Evolutionary conservation across 164 flowering plant genomes (phyloP), one percentile per base, ranked within the genome.

Genomic region (Macadamia tetraphylla): DNA sequence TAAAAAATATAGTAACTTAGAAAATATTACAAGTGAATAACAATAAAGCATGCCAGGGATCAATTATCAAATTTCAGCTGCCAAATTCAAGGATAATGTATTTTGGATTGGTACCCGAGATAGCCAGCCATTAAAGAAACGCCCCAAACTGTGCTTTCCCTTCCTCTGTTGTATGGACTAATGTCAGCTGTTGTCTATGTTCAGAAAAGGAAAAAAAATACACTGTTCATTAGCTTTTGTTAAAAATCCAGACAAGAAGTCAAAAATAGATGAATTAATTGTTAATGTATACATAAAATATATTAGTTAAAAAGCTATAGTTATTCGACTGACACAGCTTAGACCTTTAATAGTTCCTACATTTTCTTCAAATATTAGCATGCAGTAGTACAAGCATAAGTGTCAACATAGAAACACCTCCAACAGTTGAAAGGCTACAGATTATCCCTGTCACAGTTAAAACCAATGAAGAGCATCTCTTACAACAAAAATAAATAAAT

Each of bases 101-200:
- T 30, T 57, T 32, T 18, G 71, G 74, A 66, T 51, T 53, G 32
- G 74, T 90, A 94, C 98, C 98, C 97, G 67, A 94, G 94, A 84
- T 94, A 94, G 70, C 97, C 94, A 66, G 79, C 64, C 98, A 94
- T 94, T 56, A 94, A 76, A 42, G 87, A 85, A 69, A 94, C 88
- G 30, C 98, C 97, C 98, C 98, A 94, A 73, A 85, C 86, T 9
- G 98, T 94, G 75, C 85, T 91, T 76, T 91, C 98, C 77, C 97
- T 84, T 74, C 92, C 91, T 64, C 71, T 87, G 63, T 67, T 84
- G 77, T 86, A 84, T 52, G 96, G 97, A 76, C 81, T 87, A 32
- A 85, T 79, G 67, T 91, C 96, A 73, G 73, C 76, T 70, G 80
- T 87, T 67, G 87, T 85, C 98, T 94, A 76, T 74, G 78, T 23